phyloP scores from a whole-genome alignment of 2,329 filamentous ascomycete species.

The Trichoderma sp. region DNA sequence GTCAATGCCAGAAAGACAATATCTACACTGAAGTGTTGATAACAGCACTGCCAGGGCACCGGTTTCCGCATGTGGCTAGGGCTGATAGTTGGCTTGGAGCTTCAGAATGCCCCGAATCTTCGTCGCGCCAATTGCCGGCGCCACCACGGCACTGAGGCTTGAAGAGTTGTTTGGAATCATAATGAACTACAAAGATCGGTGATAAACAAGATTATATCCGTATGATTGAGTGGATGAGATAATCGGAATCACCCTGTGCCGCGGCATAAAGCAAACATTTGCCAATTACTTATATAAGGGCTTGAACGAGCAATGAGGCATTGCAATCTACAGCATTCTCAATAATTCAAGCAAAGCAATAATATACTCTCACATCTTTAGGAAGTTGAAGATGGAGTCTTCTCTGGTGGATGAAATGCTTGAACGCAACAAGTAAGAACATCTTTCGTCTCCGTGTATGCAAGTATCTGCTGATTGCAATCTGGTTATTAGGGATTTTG shows the following conservation, averaged over 20 bases:
- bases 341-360: neutral
- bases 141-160: neutral
- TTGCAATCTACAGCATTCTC: neutral
- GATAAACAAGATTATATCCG: neutral
- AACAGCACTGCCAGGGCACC: neutral
- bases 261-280: neutral
- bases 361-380: neutral
- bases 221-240: neutral
- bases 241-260: neutral
- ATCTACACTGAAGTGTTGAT: neutral
- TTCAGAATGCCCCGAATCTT: neutral
- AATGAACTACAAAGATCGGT: neutral
- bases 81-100: neutral
- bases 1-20: neutral
- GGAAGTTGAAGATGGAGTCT: neutral
- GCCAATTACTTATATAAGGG: neutral
- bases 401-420: neutral
- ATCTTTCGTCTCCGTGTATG: too few relatives aligned
- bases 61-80: neutral
- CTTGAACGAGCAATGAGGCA: neutral
- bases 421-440: neutral
- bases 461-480: neutral
- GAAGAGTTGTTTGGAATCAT: neutral
- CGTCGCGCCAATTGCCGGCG: neutral
- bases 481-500: neutral